These are phyloP conservation scores for Ziziphus jujuba DNA, from an alignment of 306 rosid species.

Conservation along the genomic window DNA sequence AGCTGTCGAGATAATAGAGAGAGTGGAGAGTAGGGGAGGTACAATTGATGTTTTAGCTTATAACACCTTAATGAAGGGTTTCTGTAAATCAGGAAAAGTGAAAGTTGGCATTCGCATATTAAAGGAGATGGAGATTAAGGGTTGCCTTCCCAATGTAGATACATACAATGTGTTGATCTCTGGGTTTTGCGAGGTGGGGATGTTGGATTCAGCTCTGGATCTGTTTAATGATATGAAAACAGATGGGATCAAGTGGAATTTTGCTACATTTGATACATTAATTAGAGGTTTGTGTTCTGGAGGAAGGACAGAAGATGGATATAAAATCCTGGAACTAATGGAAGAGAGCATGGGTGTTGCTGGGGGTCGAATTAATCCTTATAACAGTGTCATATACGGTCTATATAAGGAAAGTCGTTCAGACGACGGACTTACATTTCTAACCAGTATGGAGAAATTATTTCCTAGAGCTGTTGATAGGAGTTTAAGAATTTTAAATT, in stretches of 20 bases:
- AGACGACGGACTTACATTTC: conserved; percentile 54
- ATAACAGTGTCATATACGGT: conserved; percentile 70
- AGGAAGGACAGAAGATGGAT: conserved; percentile 60
- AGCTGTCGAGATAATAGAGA: conserved; percentile 62
- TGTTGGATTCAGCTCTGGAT: conserved; percentile 63
- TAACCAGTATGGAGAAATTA: conserved; percentile 42
- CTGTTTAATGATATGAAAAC: conserved; percentile 74
- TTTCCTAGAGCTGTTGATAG: conserved; percentile 71
- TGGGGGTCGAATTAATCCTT: conserved; percentile 58
- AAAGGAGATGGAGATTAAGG: conserved; percentile 75
- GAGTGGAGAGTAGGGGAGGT: conserved; percentile 63
- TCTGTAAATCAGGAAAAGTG: conserved; percentile 52
- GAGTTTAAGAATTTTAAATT: conserved; percentile 49
- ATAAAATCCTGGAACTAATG: conserved; percentile 59
- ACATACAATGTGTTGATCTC: conserved; percentile 59
- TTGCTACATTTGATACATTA: conserved; percentile 48
- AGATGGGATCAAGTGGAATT: conserved; percentile 58
- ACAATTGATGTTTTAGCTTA: conserved; percentile 61
- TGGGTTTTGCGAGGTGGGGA: conserved; percentile 49
- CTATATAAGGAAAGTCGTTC: conserved; percentile 50
- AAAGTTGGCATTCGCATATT: conserved; percentile 60
- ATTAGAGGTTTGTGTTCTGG: conserved; percentile 63
- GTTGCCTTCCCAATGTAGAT: conserved; percentile 66
- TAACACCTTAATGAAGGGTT: conserved; percentile 72
- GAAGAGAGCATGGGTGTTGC: conserved; percentile 58